Percentiles rank a stretch among this genome's conserved stretches.
Evolutionary conservation across 2,329 filamentous ascomycete species (phyloP).

Genomic region (Trichoderma lentiforme): DNA sequence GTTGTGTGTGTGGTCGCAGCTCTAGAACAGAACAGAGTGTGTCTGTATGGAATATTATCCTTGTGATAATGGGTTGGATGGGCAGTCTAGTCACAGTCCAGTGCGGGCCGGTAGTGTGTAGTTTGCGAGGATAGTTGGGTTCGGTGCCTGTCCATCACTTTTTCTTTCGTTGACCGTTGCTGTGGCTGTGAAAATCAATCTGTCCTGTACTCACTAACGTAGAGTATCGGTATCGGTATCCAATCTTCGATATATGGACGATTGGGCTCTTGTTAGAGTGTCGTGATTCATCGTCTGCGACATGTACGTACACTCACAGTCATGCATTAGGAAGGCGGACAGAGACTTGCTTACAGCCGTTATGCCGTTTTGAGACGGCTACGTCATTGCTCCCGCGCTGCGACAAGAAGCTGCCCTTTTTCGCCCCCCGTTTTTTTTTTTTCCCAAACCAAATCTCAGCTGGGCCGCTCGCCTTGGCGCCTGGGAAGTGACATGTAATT

Average conservation of each 20-base stretch:
- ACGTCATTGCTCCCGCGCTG: neutral
- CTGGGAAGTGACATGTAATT: neutral
- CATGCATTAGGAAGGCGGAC: neutral
- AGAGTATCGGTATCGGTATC: neutral
- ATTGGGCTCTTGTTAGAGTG: neutral
- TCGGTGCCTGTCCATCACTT: constrained; percentile 1
- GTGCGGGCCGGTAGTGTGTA: neutral
- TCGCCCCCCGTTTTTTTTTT: constrained; percentile 1
- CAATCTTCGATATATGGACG: neutral
- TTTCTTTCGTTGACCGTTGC: neutral
- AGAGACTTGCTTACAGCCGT: neutral
- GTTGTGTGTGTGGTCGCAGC: neutral
- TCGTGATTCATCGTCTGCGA: neutral
- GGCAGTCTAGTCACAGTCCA: neutral
- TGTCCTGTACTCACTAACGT: neutral
- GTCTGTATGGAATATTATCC: neutral
- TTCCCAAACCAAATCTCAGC: constrained; percentile 1
- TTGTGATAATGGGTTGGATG: neutral
- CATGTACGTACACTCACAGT: neutral
- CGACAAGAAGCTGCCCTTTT: constrained; percentile 9
- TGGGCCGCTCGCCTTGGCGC: constrained; percentile 7
- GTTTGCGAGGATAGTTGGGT: neutral
- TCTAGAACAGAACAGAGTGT: neutral
- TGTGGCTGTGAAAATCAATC: neutral
- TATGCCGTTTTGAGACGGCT: constrained; percentile 1